These are phyloP conservation scores for Naganishia antarctica DNA, from an alignment of 768 basidiomycete species.

Conservation along the genomic window DNA sequence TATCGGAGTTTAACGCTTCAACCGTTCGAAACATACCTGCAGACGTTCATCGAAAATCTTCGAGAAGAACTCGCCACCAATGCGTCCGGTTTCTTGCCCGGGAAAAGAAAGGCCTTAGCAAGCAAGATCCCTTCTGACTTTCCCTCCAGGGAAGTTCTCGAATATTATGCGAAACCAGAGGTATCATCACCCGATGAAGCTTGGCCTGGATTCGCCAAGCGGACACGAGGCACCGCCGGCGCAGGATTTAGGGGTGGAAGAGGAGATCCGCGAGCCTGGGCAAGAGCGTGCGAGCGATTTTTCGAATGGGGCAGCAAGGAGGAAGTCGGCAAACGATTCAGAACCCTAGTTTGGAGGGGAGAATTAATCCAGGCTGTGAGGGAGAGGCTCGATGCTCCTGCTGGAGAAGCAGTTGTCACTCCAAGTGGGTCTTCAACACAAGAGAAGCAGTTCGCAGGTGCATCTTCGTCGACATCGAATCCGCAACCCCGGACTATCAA, in stretches of 20 bases:
- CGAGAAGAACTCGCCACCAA: slow-evolving; percentile 66
- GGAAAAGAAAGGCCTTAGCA: slow-evolving; percentile 64
- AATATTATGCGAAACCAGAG: slow-evolving; percentile 72
- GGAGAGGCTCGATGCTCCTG: slow-evolving; percentile 57
- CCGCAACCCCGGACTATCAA: slow-evolving; percentile 28
- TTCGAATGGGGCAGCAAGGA: slow-evolving; percentile 91
- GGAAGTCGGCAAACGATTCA: slow-evolving; percentile 74
- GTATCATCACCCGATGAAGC: slow-evolving; percentile 46
- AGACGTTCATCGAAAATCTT: slow-evolving; percentile 62
- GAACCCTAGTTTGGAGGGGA: slow-evolving; percentile 74
- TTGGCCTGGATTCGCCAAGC: slow-evolving; percentile 44
- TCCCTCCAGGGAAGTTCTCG: slow-evolving; percentile 67
- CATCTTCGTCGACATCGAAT: slow-evolving; percentile 18
- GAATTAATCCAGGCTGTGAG: slow-evolving; percentile 67
- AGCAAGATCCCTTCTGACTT: slow-evolving; percentile 63
- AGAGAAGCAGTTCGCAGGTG: slow-evolving; percentile 9
- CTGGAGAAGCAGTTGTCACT: background rate
- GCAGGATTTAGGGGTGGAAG: slow-evolving; percentile 34
- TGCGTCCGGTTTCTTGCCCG: slow-evolving; percentile 55
- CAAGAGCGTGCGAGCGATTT: slow-evolving; percentile 73
- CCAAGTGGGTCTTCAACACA: background rate
- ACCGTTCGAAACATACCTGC: slow-evolving; percentile 54
- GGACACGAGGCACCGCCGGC: slow-evolving; percentile 20
- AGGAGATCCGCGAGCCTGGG: slow-evolving; percentile 56
- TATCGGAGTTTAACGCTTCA: slow-evolving; percentile 54